These are phyloP conservation scores for Phlebiopsis gigantea DNA, from an alignment of 768 basidiomycete species.

Conservation along the genomic window DNA sequence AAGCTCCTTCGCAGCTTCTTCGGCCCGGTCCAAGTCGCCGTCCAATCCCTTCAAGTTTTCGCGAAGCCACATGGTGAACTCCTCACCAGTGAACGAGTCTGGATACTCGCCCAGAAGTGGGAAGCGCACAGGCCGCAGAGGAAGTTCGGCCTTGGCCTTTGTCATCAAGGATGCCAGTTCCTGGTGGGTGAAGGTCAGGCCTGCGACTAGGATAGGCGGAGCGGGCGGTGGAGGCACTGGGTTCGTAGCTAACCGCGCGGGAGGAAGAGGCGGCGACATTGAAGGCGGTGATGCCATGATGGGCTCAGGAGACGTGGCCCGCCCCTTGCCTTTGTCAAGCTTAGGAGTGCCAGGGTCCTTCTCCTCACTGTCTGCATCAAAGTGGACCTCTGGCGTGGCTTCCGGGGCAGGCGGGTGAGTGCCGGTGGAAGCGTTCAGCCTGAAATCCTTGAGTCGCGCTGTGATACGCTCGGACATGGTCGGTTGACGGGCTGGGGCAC, in stretches of 20 bases:
- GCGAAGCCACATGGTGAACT: constrained; percentile 81
- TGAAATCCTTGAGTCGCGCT: constrained; percentile 75
- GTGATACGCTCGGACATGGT: constrained; percentile 87
- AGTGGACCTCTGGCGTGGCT: constrained; percentile 20
- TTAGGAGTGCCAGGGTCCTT: constrained; percentile 35
- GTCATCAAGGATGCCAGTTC: constrained; percentile 65
- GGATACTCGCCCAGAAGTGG: constrained; percentile 80
- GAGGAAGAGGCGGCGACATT: constrained; percentile 56
- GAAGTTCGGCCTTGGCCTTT: constrained; percentile 69
- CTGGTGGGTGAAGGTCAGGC: constrained; percentile 59
- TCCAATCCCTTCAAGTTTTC: constrained; percentile 74
- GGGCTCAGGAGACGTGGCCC: constrained; percentile 41
- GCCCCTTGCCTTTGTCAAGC: constrained; percentile 83
- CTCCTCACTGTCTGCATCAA: constrained; percentile 27
- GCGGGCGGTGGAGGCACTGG: constrained; percentile 34
- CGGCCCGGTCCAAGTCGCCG: constrained; percentile 73
- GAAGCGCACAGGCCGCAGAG: constrained; percentile 65
- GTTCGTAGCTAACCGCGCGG: constrained; percentile 32
- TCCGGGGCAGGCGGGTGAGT: not conserved
- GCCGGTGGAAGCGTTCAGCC: constrained; percentile 40
- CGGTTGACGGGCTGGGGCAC: constrained; percentile 58
- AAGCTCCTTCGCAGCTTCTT: constrained; percentile 57
- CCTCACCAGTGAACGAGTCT: constrained; percentile 85
- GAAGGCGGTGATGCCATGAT: constrained; percentile 46
- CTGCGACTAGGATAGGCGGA: constrained; percentile 67